Base-by-base conservation (phyloP, 345 rosid species). In the Heritiera littoralis region DNA sequence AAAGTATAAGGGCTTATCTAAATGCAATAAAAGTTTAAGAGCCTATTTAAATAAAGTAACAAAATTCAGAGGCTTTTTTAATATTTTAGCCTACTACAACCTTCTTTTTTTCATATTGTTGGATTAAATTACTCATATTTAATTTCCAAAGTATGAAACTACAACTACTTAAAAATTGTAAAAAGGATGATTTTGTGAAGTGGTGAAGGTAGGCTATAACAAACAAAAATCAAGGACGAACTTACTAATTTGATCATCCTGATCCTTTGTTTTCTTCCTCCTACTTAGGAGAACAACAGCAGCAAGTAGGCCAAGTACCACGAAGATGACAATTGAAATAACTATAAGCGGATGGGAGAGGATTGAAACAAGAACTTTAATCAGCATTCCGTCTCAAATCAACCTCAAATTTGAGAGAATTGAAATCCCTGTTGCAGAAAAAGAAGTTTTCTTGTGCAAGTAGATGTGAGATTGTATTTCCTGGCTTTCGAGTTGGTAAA, bases 261-360 rank as follows among this genome's bases (percentile, higher is more conserved):
- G 40, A 5, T 52, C 28, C 9, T 52, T 77, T 28, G 1, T 45
- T 30, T 55, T 78, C 52, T 69, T 13, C 38, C 11, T 64, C 81
- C 63, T 84, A 35, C 28, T 67, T 32, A 35, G 72, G 65, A 80
- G 78, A 72, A 83, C 72, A 52, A 11, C 61, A 9, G 5, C 9
- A 9, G 3, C 54, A 79, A 43, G 79, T 30, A 35, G 9, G n/a
- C 68, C n/a, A 43, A 83, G 49, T 12, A 60, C 78, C 2, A 80
- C 20, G 15, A 80, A 10, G 49, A 78, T 72, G 49, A 83, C 40
- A 58, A 49, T 74, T 4, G 84, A 72, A 78, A 84, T 83, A 30
- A 80, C 73, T 54, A 79, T 71, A 71, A 49, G 43, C 23, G 51
- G 43, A 71, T 7, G 2, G 14, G 2, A 49, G 13, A 71, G 15